Conservation (phyloP, 202 grass and related monocot genomes). For the Digitaria exilis region DNA sequence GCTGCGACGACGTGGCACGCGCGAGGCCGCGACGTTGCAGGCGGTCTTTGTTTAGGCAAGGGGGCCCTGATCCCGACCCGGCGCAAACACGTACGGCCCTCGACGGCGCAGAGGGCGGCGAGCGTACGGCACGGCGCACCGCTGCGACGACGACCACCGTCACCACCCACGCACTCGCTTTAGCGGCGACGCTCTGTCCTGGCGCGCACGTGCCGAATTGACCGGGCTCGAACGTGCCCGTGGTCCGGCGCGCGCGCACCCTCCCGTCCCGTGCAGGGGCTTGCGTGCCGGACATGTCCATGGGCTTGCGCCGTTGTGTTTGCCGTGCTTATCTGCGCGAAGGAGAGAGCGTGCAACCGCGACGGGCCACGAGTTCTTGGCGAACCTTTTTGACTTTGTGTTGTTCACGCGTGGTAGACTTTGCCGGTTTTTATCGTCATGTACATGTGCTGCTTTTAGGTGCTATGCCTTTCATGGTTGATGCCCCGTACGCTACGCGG, state of each 20-base stretch:
- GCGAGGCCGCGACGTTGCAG: background rate
- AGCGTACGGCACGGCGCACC: slow-evolving; percentile 27
- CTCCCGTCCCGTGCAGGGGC: background rate
- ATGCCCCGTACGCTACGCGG: background rate
- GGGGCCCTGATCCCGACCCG: background rate
- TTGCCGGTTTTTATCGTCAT: background rate
- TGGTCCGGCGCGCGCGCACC: background rate
- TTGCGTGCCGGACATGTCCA: background rate
- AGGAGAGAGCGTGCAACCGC: background rate
- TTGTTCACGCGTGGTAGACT: background rate
- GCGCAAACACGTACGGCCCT: background rate
- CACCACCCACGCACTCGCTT: background rate
- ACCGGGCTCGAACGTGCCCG: background rate
- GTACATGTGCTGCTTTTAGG: too few relatives aligned
- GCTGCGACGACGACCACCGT: background rate
- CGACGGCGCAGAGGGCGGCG: background rate
- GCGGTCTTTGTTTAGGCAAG: background rate
- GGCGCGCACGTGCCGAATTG: slow-evolving; percentile 4
- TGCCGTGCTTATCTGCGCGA: background rate
- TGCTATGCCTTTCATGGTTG: background rate
- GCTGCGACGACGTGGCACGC: background rate
- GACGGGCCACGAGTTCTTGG: background rate
- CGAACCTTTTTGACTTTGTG: background rate
- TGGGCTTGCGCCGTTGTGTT: background rate
- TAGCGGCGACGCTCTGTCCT: background rate